Evolutionary conservation across 306 rosid species (phyloP).

Genomic region (Vigna nakashimae): DNA sequence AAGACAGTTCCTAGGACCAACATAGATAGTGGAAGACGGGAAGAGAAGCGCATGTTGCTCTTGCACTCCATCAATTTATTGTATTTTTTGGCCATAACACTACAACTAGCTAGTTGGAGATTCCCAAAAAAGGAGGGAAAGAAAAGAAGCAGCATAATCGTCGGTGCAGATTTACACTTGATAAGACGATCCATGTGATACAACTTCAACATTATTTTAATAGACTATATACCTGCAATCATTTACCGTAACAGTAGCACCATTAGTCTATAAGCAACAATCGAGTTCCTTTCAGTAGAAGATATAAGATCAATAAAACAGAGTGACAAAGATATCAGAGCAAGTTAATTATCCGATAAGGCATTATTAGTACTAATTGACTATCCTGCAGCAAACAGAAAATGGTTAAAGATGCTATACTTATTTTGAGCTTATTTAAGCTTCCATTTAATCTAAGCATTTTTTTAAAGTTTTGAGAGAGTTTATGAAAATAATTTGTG

Average conservation of each 20-base stretch:
- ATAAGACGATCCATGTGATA: constrained; percentile 47
- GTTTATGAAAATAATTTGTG: background rate
- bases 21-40: background rate
- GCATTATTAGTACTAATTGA: constrained; percentile 1
- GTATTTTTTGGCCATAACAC: constrained; percentile 38
- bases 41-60: constrained; percentile 41
- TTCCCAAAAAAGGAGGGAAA: constrained; percentile 40
- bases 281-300: background rate
- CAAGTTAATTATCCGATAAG: background rate
- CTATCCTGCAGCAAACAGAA: constrained; percentile 38
- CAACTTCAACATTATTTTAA: constrained; percentile 51
- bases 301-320: constrained; percentile 1
- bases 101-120: constrained; percentile 48
- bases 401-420: constrained; percentile 10
- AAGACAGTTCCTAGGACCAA: constrained; percentile 30
- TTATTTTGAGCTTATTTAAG: background rate
- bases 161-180: constrained; percentile 67
- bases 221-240: constrained; percentile 59
- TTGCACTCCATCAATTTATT: constrained; percentile 40
- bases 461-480: background rate
- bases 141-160: constrained; percentile 44
- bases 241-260: constrained; percentile 40
- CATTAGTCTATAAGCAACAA: constrained; percentile 37
- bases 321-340: background rate
- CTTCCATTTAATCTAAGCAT: background rate